These are phyloP conservation scores for Calonectria crousiana DNA, from an alignment of 2,329 filamentous ascomycete species.

Conservation along the genomic window DNA sequence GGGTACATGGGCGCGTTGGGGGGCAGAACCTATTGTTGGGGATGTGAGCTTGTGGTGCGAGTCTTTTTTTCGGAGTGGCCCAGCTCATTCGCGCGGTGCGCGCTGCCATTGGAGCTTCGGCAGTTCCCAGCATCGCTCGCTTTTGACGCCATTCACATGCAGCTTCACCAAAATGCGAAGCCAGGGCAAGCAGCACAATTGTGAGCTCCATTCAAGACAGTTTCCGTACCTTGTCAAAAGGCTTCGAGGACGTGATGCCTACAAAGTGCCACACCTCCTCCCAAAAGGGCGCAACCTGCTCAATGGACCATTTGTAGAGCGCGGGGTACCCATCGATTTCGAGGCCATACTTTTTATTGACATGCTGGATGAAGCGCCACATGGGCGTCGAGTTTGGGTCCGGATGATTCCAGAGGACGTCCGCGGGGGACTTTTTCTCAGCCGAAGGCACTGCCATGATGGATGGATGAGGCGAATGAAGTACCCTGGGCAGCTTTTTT, in stretches of 20 bases:
- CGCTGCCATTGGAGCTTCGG: background rate
- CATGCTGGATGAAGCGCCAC: conserved; percentile 75
- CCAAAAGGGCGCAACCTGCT: conserved; percentile 84
- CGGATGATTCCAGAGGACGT: conserved; percentile 79
- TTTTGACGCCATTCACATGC: background rate
- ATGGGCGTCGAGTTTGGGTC: conserved; percentile 77
- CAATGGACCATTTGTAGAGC: conserved; percentile 89
- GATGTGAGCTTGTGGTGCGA: background rate
- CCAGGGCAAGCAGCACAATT: background rate
- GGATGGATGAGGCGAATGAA: background rate
- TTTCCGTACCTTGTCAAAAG: conserved; percentile 68
- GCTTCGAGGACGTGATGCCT: conserved; percentile 76
- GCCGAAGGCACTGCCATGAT: conserved; percentile 43
- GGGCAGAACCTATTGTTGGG: conserved; percentile 71
- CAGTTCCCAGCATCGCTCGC: background rate
- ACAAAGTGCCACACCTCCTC: conserved; percentile 86
- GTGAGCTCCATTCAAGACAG: background rate
- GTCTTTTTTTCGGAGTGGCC: background rate
- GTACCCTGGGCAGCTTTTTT: conserved; percentile 12
- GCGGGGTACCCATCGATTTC: conserved; percentile 75
- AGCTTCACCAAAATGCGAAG: background rate
- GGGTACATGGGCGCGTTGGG: conserved; percentile 81
- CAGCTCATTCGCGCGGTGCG: background rate
- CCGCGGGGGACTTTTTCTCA: conserved; percentile 37
- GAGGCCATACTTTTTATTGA: conserved; percentile 76